Conservation (phyloP, 2,329 filamentous ascomycete species). For the Amylocarpus encephaloides region DNA sequence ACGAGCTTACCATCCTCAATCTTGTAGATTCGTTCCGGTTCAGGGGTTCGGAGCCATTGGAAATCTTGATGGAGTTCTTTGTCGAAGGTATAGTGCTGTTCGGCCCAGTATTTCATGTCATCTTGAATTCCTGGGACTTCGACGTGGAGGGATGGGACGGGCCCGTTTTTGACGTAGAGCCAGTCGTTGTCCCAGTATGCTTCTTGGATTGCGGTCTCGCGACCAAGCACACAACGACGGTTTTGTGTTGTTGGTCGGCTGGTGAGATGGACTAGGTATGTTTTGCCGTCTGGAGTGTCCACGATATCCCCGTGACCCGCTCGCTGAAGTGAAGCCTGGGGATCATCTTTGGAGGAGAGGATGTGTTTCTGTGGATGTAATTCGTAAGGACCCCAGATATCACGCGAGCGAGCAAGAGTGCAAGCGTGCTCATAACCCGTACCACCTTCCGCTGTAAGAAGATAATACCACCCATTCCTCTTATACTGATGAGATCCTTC, state of each 20-base stretch:
- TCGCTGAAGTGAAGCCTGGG: conserved; percentile 44
- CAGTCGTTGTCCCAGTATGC: conserved; percentile 56
- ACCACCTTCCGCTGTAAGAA: conserved; percentile 54
- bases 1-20: conserved; percentile 37
- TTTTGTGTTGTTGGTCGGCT: conserved; percentile 46
- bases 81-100: conserved; percentile 42
- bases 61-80: conserved; percentile 44
- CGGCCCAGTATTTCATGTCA: conserved; percentile 44
- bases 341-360: conserved; percentile 44
- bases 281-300: conserved; percentile 46
- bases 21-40: conserved; percentile 46
- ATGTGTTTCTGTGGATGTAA: conserved; percentile 52
- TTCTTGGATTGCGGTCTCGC: conserved; percentile 53
- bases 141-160: conserved; percentile 47
- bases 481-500: conserved; percentile 56
- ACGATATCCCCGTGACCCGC: conserved; percentile 50
- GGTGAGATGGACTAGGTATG: conserved; percentile 48
- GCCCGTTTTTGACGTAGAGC: conserved; percentile 55
- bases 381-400: conserved; percentile 57
- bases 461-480: conserved; percentile 52
- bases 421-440: conserved; percentile 56
- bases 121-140: conserved; percentile 44
- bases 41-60: conserved; percentile 52
- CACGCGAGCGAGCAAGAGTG: conserved; percentile 47
- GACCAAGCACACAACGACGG: conserved; percentile 47